These are phyloP conservation scores for Monilinia aucupariae DNA, from an alignment of 2,329 filamentous ascomycete genomes.

Conservation along the genomic window DNA sequence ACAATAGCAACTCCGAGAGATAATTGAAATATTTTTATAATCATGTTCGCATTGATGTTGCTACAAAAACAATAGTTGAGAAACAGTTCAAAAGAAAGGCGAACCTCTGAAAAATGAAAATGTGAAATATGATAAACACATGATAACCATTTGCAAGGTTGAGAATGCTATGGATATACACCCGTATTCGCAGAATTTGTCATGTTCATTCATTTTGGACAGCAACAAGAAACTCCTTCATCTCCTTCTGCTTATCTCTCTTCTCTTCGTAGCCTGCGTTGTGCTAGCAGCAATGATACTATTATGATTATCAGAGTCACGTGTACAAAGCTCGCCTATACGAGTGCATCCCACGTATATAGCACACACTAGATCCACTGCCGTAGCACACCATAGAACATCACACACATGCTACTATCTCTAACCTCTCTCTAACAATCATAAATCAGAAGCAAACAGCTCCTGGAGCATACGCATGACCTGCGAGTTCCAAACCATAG, in stretches of 20 bases:
- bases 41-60: background rate
- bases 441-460: no score
- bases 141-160: background rate
- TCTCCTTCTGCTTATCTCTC: background rate
- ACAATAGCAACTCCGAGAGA: background rate
- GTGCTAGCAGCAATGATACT: background rate
- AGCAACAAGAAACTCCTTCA: background rate
- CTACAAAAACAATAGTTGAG: background rate
- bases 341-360: no score
- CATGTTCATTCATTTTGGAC: background rate
- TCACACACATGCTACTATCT: no score
- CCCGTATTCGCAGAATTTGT: background rate
- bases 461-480: no score
- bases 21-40: background rate
- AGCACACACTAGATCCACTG: no score
- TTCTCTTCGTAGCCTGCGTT: background rate
- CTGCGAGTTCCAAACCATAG: no score
- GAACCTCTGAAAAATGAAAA: background rate
- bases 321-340: no score
- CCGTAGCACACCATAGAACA: no score
- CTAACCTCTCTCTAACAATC: no score
- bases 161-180: background rate
- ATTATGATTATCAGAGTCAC: no score
- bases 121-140: background rate
- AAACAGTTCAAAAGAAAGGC: background rate